Conservation (phyloP, 305 asterid species). For the Fraxinus dipetala region DNA sequence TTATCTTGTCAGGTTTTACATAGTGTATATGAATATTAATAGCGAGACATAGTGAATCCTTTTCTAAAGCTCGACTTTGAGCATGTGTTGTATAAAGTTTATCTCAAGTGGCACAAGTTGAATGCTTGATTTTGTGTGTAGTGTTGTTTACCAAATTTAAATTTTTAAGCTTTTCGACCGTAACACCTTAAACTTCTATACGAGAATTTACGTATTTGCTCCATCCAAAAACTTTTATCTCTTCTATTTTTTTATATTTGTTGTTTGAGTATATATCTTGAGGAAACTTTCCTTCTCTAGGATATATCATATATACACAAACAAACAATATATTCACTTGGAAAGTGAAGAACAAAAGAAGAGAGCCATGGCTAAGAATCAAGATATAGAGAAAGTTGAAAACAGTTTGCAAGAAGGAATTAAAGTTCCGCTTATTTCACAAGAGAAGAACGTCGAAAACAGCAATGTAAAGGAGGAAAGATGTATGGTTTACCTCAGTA, state of each 20-base stretch:
- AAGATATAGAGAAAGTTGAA: constrained; percentile 35
- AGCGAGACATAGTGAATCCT: background rate
- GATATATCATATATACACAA: background rate
- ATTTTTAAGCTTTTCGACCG: background rate
- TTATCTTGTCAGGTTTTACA: background rate
- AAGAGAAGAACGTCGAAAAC: constrained; percentile 18
- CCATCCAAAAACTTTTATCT: constrained; percentile 3
- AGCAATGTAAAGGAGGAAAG: constrained; percentile 41
- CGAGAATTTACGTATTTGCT: constrained; percentile 7
- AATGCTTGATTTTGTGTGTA: background rate
- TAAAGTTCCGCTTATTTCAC: constrained; percentile 49
- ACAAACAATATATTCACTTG: background rate
- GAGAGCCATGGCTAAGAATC: constrained; percentile 31
- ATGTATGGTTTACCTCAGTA: constrained; percentile 78
- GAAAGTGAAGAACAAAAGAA: constrained; percentile 17
- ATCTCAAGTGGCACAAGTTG: background rate
- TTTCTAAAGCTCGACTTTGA: background rate
- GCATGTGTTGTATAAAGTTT: background rate
- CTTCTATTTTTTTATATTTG: background rate
- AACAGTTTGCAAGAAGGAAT: constrained; percentile 29
- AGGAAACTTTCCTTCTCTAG: background rate
- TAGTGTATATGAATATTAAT: background rate
- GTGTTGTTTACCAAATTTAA: background rate
- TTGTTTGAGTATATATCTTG: background rate
- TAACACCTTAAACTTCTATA: background rate